Base-by-base conservation (phyloP, 129 eudicot species). In the Chrysanthemum makinoi region DNA sequence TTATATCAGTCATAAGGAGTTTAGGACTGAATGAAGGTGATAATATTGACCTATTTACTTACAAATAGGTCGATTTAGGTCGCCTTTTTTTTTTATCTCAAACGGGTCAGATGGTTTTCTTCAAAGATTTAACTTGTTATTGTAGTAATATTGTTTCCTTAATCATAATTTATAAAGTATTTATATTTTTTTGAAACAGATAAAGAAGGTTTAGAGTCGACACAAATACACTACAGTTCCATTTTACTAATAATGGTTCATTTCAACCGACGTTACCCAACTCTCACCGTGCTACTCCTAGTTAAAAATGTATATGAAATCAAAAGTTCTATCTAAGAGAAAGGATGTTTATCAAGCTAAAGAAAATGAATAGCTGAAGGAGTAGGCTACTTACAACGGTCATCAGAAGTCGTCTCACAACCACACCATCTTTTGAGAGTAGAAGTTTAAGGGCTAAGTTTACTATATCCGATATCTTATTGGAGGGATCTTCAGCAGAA, bases 381-480 rank as follows among this genome's bases (percentile, higher is more conserved):
- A 47, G 74, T 56, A 58, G 24, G 83, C 60, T 54, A 87, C 97
- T 85, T 70, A 94, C 99, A 15, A 90, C 99, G 61, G 96, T 86
- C 87, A 94, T 87, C 74, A 94, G 55, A 35, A 94, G 96, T 70
- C 97, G 86, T 84, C 97, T 84, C 66, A 87, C 80, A 74, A 90
- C 99, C 50, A 75, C 80, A 72, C 99, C 99, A 67, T 90, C 91
- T 79, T 87, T 79, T 17, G 97, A 83, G 60, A 87, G 96, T 62
- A 94, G 51, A 65, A 94, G 84, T 77, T 76, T 87, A 72, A 90
- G 77, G 43, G 80, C 86, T 57, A 94, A 83, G 73, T 82, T 90
- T 80, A 94, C 80, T 61, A 83, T 75, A 70, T 86, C 85, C 17
- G 72, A 75, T 65, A 76, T 85, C 18, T 82, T 73, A 47, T 72